Evolutionary conservation across 139 green algal genomes (phyloP).

Genomic region (Pleodorina starrii): DNA sequence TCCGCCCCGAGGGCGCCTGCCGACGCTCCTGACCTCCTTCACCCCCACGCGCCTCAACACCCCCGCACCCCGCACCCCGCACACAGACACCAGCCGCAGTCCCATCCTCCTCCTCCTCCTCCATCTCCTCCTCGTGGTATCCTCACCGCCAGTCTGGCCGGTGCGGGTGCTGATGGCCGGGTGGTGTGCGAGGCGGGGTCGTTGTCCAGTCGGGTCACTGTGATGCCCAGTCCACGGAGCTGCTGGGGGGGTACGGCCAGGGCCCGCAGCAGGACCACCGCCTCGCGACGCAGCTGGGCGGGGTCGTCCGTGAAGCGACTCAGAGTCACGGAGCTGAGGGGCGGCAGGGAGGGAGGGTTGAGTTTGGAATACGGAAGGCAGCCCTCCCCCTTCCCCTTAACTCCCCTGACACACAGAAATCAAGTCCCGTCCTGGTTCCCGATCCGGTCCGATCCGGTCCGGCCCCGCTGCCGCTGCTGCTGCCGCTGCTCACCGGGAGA

Average conservation of each 20-base stretch:
- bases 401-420: too few relatives aligned
- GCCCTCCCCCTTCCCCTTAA: too few relatives aligned
- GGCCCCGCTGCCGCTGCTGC: too few relatives aligned
- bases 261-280: constrained; percentile 66
- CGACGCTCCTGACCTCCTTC: too few relatives aligned
- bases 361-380: too few relatives aligned
- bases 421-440: too few relatives aligned
- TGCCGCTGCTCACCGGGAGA: constrained; percentile 65
- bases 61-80: too few relatives aligned
- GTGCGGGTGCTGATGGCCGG: constrained; percentile 31
- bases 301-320: constrained; percentile 32
- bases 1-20: too few relatives aligned
- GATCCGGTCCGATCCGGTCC: too few relatives aligned
- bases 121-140: not conserved
- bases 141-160: constrained; percentile 51
- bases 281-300: constrained; percentile 65
- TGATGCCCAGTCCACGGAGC: constrained; percentile 88
- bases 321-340: constrained; percentile 69
- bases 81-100: too few relatives aligned
- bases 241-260: constrained; percentile 70
- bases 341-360: not conserved
- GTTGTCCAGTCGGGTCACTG: constrained; percentile 69
- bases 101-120: not conserved
- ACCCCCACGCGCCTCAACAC: too few relatives aligned
- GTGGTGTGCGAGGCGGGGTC: constrained; percentile 56